Evolutionary conservation across 192 early-diverging fungal species (phyloP).

Genomic region (Cladochytrium replicatum): DNA sequence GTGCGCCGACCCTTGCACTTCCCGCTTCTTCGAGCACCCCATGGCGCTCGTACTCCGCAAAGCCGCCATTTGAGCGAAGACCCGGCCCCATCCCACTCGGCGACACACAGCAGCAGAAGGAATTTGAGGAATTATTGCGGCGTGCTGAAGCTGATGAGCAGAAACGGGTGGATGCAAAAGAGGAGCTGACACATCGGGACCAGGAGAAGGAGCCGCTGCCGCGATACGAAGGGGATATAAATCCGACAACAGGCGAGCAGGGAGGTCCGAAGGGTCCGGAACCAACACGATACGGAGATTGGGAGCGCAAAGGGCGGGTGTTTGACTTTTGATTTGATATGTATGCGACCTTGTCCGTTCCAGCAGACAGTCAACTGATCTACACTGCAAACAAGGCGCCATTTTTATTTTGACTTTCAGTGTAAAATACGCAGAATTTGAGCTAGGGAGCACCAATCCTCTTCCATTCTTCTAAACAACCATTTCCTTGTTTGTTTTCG

Average conservation of each 20-base stretch:
- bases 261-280: constrained; percentile 68
- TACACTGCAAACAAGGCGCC: too few species aligned
- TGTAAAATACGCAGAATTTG: too few species aligned
- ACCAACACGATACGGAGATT: constrained; percentile 73
- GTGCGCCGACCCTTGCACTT: too few species aligned
- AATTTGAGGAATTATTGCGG: constrained; percentile 62
- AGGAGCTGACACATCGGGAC: constrained; percentile 36
- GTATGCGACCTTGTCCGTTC: too few species aligned
- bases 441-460: too few species aligned
- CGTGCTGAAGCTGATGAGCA: constrained; percentile 25
- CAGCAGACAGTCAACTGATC: too few species aligned
- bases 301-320: constrained; percentile 69
- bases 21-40: too few species aligned
- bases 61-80: too few species aligned
- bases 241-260: constrained; percentile 60
- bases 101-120: constrained; percentile 52
- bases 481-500: too few species aligned
- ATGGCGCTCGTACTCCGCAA: too few species aligned
- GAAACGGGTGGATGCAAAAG: constrained; percentile 14
- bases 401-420: too few species aligned
- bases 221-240: constrained; percentile 58
- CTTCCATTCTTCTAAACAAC: too few species aligned
- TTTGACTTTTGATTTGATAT: constrained; percentile 61
- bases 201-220: constrained; percentile 30
- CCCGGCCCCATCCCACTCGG: constrained; percentile 63